phyloP scores from a whole-genome alignment of 2,329 filamentous ascomycete genomes.

The Aureobasidium sp. region DNA sequence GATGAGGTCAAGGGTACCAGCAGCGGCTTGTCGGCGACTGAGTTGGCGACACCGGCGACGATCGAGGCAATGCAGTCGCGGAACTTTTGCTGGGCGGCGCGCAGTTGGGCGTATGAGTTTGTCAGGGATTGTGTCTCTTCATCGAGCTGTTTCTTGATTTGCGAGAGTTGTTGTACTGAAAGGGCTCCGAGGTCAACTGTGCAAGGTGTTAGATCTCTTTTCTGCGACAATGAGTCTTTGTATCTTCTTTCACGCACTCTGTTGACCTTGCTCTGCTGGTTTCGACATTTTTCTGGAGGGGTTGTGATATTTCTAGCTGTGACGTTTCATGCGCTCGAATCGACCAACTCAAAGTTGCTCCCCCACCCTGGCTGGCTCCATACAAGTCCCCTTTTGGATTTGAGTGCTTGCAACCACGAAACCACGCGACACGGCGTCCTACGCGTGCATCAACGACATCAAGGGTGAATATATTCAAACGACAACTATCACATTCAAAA shows the following conservation, averaged over 20 bases:
- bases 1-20: constrained; percentile 94
- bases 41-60: constrained; percentile 29
- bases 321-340: background rate
- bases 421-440: background rate
- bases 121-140: constrained; percentile 94
- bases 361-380: background rate
- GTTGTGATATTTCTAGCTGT: background rate
- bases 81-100: constrained; percentile 85
- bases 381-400: background rate
- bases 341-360: background rate
- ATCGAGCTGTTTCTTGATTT: constrained; percentile 93
- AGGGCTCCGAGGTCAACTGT: constrained; percentile 66
- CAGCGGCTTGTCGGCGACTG: constrained; percentile 49
- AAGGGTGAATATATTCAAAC: background rate
- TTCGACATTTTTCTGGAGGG: background rate
- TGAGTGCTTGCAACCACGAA: constrained; percentile 4
- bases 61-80: constrained; percentile 80
- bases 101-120: constrained; percentile 79
- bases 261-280: constrained; percentile 2
- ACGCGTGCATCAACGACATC: background rate
- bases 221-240: too few species aligned
- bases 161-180: constrained; percentile 73
- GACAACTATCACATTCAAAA: background rate
- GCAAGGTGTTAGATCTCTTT: background rate
- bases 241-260: background rate